A percentile compares a stretch with the other conserved stretches of the same genome.
phyloP scores from a whole-genome alignment of 495 filamentous ascomycete species.

The Geopyxis carbonaria region DNA sequence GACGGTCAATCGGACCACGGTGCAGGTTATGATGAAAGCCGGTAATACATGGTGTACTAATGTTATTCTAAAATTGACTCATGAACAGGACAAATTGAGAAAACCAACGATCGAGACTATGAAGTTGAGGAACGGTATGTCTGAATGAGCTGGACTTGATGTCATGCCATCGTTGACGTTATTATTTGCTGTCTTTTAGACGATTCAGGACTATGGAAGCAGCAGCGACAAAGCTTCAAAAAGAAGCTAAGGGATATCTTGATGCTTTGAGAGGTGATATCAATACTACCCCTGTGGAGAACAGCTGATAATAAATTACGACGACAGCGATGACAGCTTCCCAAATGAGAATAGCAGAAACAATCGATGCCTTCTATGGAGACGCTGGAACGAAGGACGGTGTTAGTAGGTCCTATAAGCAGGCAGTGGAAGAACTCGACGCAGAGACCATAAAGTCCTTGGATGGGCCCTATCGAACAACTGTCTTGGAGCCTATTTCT shows the following conservation, averaged over 20 bases:
- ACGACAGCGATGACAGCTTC: constrained; percentile 93
- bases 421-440: constrained; percentile 92
- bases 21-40: constrained; percentile 99
- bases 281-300: background rate
- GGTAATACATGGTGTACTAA: constrained; percentile 32
- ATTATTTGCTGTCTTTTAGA: constrained; percentile 28
- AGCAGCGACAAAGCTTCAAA: constrained; percentile 76
- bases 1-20: constrained; percentile 94
- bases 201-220: constrained; percentile 95
- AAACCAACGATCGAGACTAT: constrained; percentile 95
- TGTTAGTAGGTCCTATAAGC: constrained; percentile 89
- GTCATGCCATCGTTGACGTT: background rate
- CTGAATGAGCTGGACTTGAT: background rate
- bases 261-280: constrained; percentile 82
- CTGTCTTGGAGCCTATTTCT: constrained; percentile 85
- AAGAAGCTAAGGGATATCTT: constrained; percentile 93
- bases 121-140: constrained; percentile 85
- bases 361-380: constrained; percentile 97
- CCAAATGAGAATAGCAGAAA: constrained; percentile 98
- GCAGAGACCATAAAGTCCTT: constrained; percentile 96
- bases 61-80: background rate
- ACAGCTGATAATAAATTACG: too few species aligned
- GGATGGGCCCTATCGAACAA: constrained; percentile 90
- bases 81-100: constrained; percentile 70
- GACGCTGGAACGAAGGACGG: constrained; percentile 88